These are phyloP conservation scores for Fusarium tjaetaba DNA, from an alignment of 2,329 filamentous ascomycete genomes.

Conservation along the genomic window DNA sequence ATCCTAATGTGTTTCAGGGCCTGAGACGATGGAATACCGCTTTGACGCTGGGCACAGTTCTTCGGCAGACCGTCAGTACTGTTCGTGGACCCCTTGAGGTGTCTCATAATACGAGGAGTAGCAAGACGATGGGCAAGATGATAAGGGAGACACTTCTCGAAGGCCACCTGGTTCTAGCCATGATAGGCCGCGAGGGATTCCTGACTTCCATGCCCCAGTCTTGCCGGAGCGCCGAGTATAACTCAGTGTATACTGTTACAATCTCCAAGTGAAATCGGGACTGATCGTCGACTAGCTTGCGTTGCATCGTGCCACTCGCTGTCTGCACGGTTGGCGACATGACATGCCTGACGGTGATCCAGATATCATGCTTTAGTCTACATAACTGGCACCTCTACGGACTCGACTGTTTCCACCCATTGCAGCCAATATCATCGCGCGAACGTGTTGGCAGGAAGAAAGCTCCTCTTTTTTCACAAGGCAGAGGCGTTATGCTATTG, in stretches of 20 bases:
- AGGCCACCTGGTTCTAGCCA: background rate
- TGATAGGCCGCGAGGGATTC: background rate
- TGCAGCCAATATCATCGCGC: background rate
- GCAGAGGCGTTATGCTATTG: background rate
- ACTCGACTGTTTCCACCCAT: background rate
- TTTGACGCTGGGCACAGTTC: background rate
- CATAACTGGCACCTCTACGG: background rate
- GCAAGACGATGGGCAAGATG: background rate
- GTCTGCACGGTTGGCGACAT: background rate
- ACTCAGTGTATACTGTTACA: background rate
- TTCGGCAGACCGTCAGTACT: background rate
- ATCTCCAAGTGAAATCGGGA: background rate
- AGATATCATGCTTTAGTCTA: background rate
- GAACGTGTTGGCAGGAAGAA: rapidly evolving
- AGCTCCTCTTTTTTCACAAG: background rate
- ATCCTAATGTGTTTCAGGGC: background rate
- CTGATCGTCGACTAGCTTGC: background rate
- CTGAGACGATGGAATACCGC: background rate
- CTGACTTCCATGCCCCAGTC: background rate
- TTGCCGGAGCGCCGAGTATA: background rate
- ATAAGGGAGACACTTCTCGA: background rate
- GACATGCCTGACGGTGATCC: background rate
- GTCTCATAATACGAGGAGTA: background rate
- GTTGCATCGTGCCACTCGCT: background rate
- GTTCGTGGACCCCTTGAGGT: rapidly evolving